These are phyloP conservation scores for Metarhizium rileyi DNA, from an alignment of 2,329 filamentous ascomycete species.

Conservation along the genomic window DNA sequence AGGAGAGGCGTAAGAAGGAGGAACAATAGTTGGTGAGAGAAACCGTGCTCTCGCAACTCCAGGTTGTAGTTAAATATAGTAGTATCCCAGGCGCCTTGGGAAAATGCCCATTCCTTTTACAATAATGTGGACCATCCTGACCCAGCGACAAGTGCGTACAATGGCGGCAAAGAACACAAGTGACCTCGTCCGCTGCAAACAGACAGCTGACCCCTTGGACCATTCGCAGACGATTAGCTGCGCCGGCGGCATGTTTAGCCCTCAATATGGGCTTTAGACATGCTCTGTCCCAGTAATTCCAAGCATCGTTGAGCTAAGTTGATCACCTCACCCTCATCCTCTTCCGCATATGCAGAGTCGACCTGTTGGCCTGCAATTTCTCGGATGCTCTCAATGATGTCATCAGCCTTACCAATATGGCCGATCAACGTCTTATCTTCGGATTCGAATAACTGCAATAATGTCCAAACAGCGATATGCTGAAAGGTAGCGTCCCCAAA, in stretches of 20 bases:
- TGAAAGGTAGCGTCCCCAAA: conserved; percentile 97
- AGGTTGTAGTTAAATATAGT: background rate
- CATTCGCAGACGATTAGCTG: background rate
- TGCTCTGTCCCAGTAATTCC: conserved; percentile 70
- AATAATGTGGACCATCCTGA: background rate
- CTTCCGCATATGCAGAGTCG: conserved; percentile 76
- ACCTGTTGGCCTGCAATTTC: conserved; percentile 82
- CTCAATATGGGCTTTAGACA: conserved; percentile 73
- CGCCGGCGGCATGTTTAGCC: conserved; percentile 37
- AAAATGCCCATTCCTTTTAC: conserved; percentile 2
- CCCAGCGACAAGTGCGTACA: background rate
- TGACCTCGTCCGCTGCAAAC: too few relatives aligned
- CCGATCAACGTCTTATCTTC: conserved; percentile 84
- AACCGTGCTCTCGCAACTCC: background rate
- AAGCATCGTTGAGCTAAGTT: conserved; percentile 83
- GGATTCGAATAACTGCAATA: conserved; percentile 90
- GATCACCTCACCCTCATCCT: conserved; percentile 88
- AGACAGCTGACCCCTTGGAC: background rate
- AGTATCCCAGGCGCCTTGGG: conserved; percentile 3
- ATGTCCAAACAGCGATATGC: conserved; percentile 97
- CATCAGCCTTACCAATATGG: conserved; percentile 79
- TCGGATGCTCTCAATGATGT: conserved; percentile 86
- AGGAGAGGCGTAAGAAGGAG: background rate
- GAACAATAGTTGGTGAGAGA: background rate
- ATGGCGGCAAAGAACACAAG: background rate